phyloP scores from a whole-genome alignment of 192 early-diverging fungal genomes.

The Gaertneriomyces sp. region DNA sequence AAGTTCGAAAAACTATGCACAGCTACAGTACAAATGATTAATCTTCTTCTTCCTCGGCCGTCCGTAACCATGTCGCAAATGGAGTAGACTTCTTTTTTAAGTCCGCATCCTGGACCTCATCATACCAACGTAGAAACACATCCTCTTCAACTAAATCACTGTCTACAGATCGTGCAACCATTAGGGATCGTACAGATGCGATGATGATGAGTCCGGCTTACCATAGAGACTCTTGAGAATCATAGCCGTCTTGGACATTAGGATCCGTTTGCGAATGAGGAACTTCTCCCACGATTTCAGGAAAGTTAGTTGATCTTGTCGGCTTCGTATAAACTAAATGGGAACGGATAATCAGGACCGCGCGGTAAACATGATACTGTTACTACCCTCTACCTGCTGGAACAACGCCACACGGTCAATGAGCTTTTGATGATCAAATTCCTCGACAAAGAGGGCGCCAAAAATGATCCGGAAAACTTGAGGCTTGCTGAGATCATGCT shows the following conservation, averaged over 20 bases:
- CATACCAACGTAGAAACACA: constrained; percentile 66
- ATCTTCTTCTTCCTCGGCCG: constrained; percentile 77
- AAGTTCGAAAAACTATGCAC: not conserved
- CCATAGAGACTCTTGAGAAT: constrained; percentile 71
- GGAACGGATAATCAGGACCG: constrained; percentile 1
- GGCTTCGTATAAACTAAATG: constrained; percentile 55
- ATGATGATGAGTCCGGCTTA: not conserved
- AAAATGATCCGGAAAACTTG: constrained; percentile 70
- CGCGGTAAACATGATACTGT: not conserved
- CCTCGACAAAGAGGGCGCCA: constrained; percentile 56
- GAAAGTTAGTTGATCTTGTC: constrained; percentile 53
- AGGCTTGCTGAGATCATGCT: constrained; percentile 73
- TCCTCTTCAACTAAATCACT: constrained; percentile 79
- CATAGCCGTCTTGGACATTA: constrained; percentile 55
- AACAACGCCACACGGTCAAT: constrained; percentile 27
- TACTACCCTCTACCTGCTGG: constrained; percentile 8
- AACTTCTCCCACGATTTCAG: constrained; percentile 62
- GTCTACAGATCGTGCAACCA: constrained; percentile 4
- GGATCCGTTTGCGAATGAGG: constrained; percentile 38
- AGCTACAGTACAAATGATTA: not conserved
- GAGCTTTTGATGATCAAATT: constrained; percentile 32
- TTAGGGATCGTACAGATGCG: not conserved
- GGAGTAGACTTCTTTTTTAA: constrained; percentile 61
- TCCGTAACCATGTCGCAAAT: constrained; percentile 76
- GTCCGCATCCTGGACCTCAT: constrained; percentile 39